These are phyloP conservation scores for Sporothrix humicola DNA, from an alignment of 2,329 filamentous ascomycete species.

Conservation along the genomic window DNA sequence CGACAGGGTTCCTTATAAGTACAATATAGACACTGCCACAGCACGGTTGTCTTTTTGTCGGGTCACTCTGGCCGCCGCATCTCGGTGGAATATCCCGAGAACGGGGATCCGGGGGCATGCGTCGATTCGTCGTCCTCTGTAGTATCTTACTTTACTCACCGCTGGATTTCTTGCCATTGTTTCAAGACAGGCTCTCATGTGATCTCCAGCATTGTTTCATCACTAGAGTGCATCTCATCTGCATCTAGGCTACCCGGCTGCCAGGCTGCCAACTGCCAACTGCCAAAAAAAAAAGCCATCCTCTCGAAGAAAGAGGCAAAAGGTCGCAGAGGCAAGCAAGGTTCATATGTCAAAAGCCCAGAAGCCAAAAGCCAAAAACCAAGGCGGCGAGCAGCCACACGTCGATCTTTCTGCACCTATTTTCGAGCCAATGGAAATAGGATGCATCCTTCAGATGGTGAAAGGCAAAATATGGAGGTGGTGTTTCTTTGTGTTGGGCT, in stretches of 20 bases:
- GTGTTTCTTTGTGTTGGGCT: not conserved
- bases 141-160: not conserved
- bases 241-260: not conserved
- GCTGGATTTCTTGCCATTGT: not conserved
- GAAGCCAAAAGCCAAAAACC: not conserved
- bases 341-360: not conserved
- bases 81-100: not conserved
- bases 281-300: not conserved
- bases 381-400: slow-evolving; percentile 20
- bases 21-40: not conserved
- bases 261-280: not conserved
- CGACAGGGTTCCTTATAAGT: not conserved
- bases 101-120: not conserved
- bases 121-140: not conserved
- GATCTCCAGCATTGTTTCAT: not conserved
- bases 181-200: not conserved
- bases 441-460: not conserved
- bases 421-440: not conserved
- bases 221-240: too few relatives aligned
- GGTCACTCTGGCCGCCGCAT: not conserved
- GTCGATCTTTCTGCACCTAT: slow-evolving; percentile 14
- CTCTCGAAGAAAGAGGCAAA: not conserved
- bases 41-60: not conserved
- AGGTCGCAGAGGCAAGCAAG: not conserved
- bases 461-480: not conserved